Percentiles rank a stretch among this genome's conserved stretches.
Conservation (phyloP, 768 basidiomycete species). For the Podaxis sp. region DNA sequence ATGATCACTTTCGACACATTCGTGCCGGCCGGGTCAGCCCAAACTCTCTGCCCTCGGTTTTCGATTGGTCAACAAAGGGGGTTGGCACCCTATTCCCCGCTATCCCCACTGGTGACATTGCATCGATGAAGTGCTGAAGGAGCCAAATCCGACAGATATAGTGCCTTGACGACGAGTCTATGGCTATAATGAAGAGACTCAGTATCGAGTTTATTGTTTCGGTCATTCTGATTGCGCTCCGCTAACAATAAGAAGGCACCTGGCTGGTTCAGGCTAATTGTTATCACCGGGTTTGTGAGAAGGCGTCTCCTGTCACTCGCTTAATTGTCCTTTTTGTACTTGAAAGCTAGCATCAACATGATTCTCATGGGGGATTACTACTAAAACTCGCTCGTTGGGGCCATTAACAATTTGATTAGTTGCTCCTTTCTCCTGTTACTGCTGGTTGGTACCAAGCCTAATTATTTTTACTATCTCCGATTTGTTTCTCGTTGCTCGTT, state of each 20-base stretch:
- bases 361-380: not conserved
- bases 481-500: not conserved
- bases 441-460: slow-evolving; percentile 4
- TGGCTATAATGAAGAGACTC: not conserved
- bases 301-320: not conserved
- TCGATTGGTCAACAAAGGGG: not conserved
- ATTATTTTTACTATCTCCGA: not conserved
- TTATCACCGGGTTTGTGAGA: not conserved
- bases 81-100: not conserved
- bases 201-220: not conserved
- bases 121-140: not conserved
- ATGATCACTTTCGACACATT: not conserved
- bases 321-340: slow-evolving; percentile 5
- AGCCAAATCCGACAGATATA: not conserved
- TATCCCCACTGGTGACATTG: too few relatives aligned
- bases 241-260: not conserved
- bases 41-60: not conserved
- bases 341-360: not conserved
- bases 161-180: not conserved
- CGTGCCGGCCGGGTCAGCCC: not conserved
- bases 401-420: not conserved
- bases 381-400: slow-evolving; percentile 1
- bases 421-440: not conserved
- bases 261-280: not conserved
- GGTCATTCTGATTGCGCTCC: not conserved